Conservation (phyloP, 2,329 filamentous ascomycete genomes). For the Macrophomina pseudophaseolina region DNA sequence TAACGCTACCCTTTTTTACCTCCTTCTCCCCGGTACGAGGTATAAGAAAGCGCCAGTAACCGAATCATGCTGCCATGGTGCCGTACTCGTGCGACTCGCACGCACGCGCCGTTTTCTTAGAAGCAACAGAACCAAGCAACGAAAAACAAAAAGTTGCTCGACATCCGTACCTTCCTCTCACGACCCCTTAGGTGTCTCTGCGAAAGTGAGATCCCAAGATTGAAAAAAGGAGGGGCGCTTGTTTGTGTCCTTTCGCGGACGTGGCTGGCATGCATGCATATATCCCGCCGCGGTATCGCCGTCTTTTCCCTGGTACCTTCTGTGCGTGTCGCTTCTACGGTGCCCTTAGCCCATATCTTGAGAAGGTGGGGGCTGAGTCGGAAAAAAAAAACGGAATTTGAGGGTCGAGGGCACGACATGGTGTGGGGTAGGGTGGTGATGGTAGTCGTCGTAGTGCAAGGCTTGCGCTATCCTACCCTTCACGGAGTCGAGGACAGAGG, state of each 20-base stretch:
- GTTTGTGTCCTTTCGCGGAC: background rate
- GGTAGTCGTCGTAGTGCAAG: background rate
- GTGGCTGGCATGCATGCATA: background rate
- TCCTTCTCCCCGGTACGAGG: too few relatives aligned
- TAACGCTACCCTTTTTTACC: background rate
- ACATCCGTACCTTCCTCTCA: conserved; percentile 12
- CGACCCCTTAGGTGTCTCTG: background rate
- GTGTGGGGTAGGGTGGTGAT: background rate
- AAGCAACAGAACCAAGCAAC: background rate
- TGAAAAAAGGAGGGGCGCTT: background rate
- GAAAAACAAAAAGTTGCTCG: background rate
- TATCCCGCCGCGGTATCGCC: conserved; percentile 15
- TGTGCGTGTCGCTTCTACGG: background rate
- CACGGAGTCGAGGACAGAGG: background rate
- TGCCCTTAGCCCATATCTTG: background rate
- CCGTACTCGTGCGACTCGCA: conserved; percentile 4
- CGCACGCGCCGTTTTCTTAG: background rate
- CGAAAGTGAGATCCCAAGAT: background rate
- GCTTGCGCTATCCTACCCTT: conserved; percentile 4
- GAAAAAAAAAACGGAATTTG: background rate
- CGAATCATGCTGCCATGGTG: conserved; percentile 4
- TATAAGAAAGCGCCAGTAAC: background rate
- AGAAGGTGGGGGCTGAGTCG: background rate
- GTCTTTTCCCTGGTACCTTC: background rate
- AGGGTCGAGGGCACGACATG: background rate